These are phyloP conservation scores for Kuraishia piskuri DNA, from an alignment of 805 yeast species.

Conservation along the genomic window DNA sequence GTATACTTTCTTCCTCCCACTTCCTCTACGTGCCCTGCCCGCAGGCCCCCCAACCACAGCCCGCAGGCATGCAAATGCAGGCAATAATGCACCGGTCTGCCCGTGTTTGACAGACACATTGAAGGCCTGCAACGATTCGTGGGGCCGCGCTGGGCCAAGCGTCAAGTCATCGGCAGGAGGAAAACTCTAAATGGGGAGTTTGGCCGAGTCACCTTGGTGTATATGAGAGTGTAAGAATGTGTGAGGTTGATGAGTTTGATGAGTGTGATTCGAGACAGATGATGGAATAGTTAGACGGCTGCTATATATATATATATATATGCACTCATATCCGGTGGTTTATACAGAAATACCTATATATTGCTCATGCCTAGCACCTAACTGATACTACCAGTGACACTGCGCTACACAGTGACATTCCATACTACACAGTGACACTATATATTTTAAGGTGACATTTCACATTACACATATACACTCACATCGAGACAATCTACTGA, in stretches of 20 bases:
- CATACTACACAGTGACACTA: no score
- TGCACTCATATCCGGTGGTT: not conserved
- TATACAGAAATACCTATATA: not conserved
- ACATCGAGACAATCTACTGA: no score
- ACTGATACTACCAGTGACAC: no score
- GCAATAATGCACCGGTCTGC: not conserved
- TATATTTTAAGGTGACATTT: no score
- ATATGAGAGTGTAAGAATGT: not conserved
- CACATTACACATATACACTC: no score
- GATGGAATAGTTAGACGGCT: not conserved
- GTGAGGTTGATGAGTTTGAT: not conserved
- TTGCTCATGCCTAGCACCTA: no score
- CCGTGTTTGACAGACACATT: not conserved
- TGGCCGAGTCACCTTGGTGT: not conserved
- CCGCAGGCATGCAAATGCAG: no score
- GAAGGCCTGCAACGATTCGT: not conserved
- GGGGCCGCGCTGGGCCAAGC: not conserved
- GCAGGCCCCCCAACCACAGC: no score
- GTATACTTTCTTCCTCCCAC: no score
- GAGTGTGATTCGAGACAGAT: not conserved
- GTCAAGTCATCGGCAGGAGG: no score
- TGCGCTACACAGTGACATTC: no score
- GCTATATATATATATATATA: not conserved
- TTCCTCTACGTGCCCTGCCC: no score
- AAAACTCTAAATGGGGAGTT: not conserved